Base-by-base conservation (phyloP, 2,329 filamentous ascomycete genomes). In the Fusarium coffeatum region DNA sequence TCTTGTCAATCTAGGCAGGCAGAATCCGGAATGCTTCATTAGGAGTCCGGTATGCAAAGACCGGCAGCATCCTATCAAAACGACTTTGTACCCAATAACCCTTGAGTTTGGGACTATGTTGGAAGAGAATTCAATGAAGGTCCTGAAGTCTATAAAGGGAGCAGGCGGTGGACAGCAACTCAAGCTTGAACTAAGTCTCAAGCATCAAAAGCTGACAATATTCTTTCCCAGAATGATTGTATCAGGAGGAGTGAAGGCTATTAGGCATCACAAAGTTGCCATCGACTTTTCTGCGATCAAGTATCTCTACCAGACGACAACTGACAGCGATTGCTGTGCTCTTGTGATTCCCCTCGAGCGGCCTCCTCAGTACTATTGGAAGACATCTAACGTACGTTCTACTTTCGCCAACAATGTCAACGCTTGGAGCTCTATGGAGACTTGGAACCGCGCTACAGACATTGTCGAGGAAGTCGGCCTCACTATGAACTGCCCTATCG, bases 41-140 rank as follows among this genome's bases (percentile, higher is more conserved):
- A 53, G 50, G 42, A 76, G 71, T 23, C 72, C 66, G 2, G 55
- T 73, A 25, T 64, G 56, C 18, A 45, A 49, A 12, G 70, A 71
- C 6, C 67, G 72, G 8, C 49, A 40, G 8, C 79, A 80, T 45
- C 77, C 78, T 2, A 63, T 75, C 23, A 75, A 74, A 22, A 78
- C 86, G 77, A 81, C 75, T 18, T 67, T 89, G 3, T 73, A 77
- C 3, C 81, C 86, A 5, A 72, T 76, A 2, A 80, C 79, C 0
- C 73, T 94, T 3, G 84, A 88, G 20, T 91, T 94, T 70, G 92
- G 92, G 0, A 81, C 88, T 42, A 83, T 89, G 79, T 72, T 85
- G 3, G 79, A 83, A 2, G 83, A 86, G 7, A 80, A 79, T 5
- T 81, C 82, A 0, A 88, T 94, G 84, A 86, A 90, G 76, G 78